phyloP scores from a whole-genome alignment of 148 eudicot genomes.

The Cornus controversa region DNA sequence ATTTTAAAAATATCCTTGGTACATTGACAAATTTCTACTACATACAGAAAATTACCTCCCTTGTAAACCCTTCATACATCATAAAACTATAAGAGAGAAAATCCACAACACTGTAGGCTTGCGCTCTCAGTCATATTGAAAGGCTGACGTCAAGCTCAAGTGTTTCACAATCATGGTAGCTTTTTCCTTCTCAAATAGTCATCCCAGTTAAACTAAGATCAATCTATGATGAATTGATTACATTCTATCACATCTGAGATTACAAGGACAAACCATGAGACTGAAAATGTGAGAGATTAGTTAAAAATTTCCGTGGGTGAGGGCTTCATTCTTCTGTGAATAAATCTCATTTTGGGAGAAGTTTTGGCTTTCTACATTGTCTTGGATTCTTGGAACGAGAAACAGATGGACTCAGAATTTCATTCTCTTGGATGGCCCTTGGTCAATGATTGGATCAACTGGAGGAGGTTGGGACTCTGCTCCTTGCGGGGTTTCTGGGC shows the following conservation, averaged over 20 bases:
- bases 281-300: not conserved
- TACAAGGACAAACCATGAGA: not conserved
- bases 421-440: conserved; percentile 91
- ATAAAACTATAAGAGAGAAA: no score
- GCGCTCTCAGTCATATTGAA: no score
- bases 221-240: not conserved
- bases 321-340: not conserved
- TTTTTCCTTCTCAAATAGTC: no score
- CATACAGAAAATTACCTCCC: no score
- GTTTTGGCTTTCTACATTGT: not conserved
- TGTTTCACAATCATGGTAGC: no score
- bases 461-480: conserved; percentile 49
- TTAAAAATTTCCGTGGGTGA: not conserved
- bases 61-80: no score
- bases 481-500: conserved; percentile 57
- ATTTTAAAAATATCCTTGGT: no score
- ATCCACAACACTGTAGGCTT: no score
- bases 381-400: not conserved
- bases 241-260: not conserved
- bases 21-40: no score
- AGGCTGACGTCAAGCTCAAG: no score
- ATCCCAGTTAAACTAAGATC: no score
- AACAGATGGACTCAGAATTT: conserved; percentile 28
- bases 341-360: no score
- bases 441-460: conserved; percentile 91